phyloP scores from a whole-genome alignment of 306 rosid genomes.

The Ziziphus jujuba region DNA sequence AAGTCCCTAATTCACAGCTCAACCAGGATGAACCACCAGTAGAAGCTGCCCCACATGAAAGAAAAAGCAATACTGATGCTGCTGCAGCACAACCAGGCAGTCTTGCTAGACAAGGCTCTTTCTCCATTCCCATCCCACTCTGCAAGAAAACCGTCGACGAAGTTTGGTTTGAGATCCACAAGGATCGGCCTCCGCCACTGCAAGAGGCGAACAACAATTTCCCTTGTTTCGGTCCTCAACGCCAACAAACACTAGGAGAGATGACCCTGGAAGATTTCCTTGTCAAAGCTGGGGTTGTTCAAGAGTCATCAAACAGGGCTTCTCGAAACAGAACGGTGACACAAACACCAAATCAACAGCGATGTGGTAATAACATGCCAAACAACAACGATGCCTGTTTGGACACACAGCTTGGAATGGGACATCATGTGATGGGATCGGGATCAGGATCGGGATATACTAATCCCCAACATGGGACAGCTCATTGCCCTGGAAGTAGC shows the following conservation, averaged over 20 bases:
- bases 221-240: constrained; percentile 10
- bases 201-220: constrained; percentile 9
- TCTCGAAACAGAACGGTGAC: constrained; percentile 10
- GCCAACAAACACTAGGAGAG: constrained; percentile 51
- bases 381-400: not conserved
- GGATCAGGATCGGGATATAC: constrained; percentile 27
- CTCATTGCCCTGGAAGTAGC: constrained; percentile 7
- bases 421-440: constrained; percentile 20
- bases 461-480: constrained; percentile 25
- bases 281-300: constrained; percentile 69
- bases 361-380: constrained; percentile 11
- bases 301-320: constrained; percentile 27
- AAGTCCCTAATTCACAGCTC: constrained; percentile 16
- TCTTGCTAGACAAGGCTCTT: constrained; percentile 25
- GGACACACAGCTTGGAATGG: constrained; percentile 31
- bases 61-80: not conserved
- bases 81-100: not conserved
- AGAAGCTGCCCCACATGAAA: not conserved
- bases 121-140: constrained; percentile 52
- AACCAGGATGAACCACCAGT: constrained; percentile 11
- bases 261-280: constrained; percentile 77
- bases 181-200: constrained; percentile 15
- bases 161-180: constrained; percentile 67
- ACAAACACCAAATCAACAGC: constrained; percentile 20
- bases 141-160: constrained; percentile 69